Evolutionary conservation across 805 yeast genomes (phyloP).

Genomic region (Candida rishiriensis): DNA sequence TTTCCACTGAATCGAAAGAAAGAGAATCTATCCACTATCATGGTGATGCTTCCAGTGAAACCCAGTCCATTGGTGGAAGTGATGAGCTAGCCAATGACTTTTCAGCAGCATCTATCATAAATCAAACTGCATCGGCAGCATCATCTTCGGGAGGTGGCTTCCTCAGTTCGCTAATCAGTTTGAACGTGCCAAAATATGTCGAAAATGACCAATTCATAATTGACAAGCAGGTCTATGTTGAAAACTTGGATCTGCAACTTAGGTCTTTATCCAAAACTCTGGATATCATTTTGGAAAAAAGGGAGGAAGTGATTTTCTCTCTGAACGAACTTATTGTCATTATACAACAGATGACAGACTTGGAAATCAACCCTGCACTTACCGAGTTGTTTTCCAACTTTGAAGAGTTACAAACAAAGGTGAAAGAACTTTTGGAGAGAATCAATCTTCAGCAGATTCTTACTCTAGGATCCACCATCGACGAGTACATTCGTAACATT

Average conservation of each 20-base stretch:
- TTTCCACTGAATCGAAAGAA: conserved; percentile 62
- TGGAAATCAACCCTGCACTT: conserved; percentile 68
- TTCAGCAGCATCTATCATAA: conserved; percentile 26
- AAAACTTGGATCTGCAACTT: conserved; percentile 68
- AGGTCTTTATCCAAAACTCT: conserved; percentile 64
- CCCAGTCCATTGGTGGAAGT: conserved; percentile 22
- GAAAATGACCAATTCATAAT: conserved; percentile 80
- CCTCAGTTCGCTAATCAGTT: conserved; percentile 65
- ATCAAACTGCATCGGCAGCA: conserved; percentile 15
- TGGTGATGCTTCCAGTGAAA: conserved; percentile 28
- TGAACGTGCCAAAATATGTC: conserved; percentile 54
- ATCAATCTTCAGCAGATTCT: conserved; percentile 80
- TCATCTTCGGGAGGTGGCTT: conserved; percentile 42
- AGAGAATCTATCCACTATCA: conserved; percentile 45
- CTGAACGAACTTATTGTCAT: conserved; percentile 58
- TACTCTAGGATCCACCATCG: conserved; percentile 81
- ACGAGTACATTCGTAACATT: conserved; percentile 77
- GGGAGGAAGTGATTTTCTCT: conserved; percentile 66
- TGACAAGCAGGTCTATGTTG: conserved; percentile 64
- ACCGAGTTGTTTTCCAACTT: conserved; percentile 64
- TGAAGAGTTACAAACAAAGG: conserved; percentile 63
- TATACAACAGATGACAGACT: conserved; percentile 57
- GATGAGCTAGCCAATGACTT: conserved; percentile 17
- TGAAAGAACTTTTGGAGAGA: conserved; percentile 71
- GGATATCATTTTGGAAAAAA: conserved; percentile 68